phyloP scores from a whole-genome alignment of 2,329 filamentous ascomycete genomes.

The Fusarium neocosmosporiellum region DNA sequence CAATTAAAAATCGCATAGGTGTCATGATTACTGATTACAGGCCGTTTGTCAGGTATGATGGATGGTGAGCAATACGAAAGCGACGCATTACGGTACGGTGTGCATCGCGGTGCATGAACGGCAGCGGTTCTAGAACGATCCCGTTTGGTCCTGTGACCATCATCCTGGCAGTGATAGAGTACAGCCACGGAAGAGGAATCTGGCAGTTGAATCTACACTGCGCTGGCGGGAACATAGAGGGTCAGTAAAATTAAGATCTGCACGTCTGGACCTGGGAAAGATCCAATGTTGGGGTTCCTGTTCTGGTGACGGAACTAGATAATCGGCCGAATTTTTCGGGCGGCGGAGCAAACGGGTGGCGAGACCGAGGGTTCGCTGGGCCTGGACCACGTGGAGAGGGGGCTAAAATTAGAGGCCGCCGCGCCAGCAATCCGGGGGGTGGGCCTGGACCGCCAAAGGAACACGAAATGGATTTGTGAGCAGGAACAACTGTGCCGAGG shows the following conservation, averaged over 20 bases:
- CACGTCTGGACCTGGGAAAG: neutral
- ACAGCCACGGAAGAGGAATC: neutral
- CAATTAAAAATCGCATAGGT: neutral
- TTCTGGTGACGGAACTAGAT: neutral
- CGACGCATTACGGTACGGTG: neutral
- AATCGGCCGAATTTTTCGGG: slow-evolving; percentile 33
- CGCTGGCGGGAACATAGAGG: neutral
- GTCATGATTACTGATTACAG: neutral
- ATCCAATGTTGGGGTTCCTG: neutral
- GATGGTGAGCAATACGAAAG: slow-evolving; percentile 11
- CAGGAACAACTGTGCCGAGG: neutral
- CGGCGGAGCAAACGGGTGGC: slow-evolving; percentile 33
- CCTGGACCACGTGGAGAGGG: slow-evolving; percentile 32
- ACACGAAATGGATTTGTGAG: neutral
- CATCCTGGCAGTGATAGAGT: neutral
- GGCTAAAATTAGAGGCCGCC: slow-evolving; percentile 34
- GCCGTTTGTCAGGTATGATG: neutral
- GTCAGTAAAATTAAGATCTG: neutral
- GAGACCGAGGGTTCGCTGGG: slow-evolving; percentile 30
- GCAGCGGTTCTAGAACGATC: slow-evolving; percentile 15
- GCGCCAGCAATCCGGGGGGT: slow-evolving; percentile 12
- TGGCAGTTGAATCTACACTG: neutral
- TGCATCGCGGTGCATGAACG: neutral
- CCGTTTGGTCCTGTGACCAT: neutral
- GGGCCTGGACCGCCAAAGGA: neutral